A percentile compares a stretch with the other conserved stretches of the same genome.
phyloP scores from a whole-genome alignment of 2,329 filamentous ascomycete species.

The Claviceps maximensis region DNA sequence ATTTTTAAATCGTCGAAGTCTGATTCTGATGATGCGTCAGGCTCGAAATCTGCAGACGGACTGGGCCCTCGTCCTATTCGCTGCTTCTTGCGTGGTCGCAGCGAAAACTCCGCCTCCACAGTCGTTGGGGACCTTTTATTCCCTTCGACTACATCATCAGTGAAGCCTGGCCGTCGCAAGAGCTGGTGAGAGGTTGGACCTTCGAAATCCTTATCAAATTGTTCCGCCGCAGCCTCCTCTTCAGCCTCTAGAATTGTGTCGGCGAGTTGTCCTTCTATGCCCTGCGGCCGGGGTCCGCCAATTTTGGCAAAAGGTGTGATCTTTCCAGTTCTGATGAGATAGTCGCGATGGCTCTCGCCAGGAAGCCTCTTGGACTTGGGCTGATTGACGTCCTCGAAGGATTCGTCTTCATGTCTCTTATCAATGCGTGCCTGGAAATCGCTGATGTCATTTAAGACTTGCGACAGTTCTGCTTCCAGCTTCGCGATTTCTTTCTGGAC shows the following conservation, averaged over 20 bases:
- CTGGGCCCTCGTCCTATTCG: constrained; percentile 23
- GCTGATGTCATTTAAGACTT: constrained; percentile 57
- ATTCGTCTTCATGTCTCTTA: constrained; percentile 49
- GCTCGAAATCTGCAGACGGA: constrained; percentile 36
- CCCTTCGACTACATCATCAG: constrained; percentile 18
- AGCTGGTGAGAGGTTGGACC: constrained; percentile 56
- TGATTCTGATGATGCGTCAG: constrained; percentile 17
- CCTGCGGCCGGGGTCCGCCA: constrained; percentile 46
- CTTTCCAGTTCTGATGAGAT: constrained; percentile 87
- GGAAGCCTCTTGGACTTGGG: constrained; percentile 48
- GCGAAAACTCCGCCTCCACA: constrained; percentile 38
- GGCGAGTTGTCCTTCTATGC: constrained; percentile 55
- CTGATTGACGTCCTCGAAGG: constrained; percentile 28
- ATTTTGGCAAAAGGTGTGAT: constrained; percentile 91
- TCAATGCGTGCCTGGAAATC: constrained; percentile 75
- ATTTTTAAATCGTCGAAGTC: constrained; percentile 22
- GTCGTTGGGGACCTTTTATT: background rate
- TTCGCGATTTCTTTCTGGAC: constrained; percentile 53
- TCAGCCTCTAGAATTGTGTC: constrained; percentile 74
- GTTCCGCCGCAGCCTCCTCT: constrained; percentile 42
- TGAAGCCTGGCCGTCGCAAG: constrained; percentile 61
- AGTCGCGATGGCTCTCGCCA: constrained; percentile 76
- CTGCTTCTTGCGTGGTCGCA: constrained; percentile 45
- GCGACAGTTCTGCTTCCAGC: constrained; percentile 49
- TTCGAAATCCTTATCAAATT: constrained; percentile 27